Conservation (phyloP, 2,329 filamentous ascomycete species). For the Aspergillus sergii region DNA sequence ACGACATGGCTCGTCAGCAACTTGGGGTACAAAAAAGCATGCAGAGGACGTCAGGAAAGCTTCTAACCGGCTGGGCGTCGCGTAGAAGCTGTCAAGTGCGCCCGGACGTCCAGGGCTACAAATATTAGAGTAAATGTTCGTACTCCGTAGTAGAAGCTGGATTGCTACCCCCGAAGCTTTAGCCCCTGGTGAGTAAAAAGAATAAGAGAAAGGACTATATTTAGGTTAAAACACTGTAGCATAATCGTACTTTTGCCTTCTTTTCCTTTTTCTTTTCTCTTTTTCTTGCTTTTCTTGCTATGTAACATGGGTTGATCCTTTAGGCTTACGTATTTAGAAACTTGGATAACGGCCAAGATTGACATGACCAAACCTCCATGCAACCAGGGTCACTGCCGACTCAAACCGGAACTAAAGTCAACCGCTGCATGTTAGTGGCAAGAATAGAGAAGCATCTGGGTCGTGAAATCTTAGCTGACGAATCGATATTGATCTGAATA, state of each 20-base stretch:
- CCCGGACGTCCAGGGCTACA: not conserved
- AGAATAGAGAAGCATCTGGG: not conserved
- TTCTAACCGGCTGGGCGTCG: no score
- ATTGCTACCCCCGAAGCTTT: not conserved
- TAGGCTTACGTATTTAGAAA: not conserved
- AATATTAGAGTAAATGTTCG: not conserved
- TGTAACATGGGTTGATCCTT: not conserved
- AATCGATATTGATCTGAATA: not conserved
- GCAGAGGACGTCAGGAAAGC: not conserved
- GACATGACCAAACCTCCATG: not conserved
- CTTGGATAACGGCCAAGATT: no score
- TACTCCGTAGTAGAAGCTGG: not conserved
- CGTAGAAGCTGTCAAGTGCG: not conserved
- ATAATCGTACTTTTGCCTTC: not conserved
- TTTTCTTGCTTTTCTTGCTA: not conserved
- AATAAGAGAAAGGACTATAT: not conserved
- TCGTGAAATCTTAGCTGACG: not conserved
- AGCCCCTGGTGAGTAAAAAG: not conserved
- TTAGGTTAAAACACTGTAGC: not conserved
- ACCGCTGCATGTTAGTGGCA: not conserved
- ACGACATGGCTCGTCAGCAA: not conserved
- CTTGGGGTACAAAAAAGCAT: not conserved
- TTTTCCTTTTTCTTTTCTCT: not conserved
- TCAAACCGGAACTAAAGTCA: not conserved
- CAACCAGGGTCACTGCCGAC: not conserved